Evolutionary conservation across 2,329 filamentous ascomycete genomes (phyloP).

Genomic region (Pezizomycotina sp.): DNA sequence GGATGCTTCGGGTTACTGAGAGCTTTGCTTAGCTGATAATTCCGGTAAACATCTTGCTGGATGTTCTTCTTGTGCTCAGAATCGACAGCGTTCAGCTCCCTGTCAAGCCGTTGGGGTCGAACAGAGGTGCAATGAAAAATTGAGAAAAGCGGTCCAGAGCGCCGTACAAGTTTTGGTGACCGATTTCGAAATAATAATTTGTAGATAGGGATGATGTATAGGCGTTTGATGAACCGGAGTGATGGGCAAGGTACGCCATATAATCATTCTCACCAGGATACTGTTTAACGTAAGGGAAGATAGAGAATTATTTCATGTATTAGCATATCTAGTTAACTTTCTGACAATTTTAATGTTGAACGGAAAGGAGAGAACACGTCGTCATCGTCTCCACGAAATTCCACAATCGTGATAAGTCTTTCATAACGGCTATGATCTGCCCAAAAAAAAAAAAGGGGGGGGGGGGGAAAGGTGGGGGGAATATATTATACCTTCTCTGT

Average conservation of each 20-base stretch:
- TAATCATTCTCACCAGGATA: slow-evolving; percentile 94
- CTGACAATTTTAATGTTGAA: slow-evolving; percentile 1
- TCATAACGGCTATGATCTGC: slow-evolving; percentile 2
- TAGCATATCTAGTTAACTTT: slow-evolving; percentile 1
- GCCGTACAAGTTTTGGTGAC: slow-evolving; percentile 63
- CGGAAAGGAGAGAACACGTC: slow-evolving; percentile 4
- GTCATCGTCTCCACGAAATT: background rate
- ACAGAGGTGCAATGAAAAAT: slow-evolving; percentile 80
- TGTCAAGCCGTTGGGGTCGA: slow-evolving; percentile 70
- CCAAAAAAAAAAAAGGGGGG: slow-evolving; percentile 1
- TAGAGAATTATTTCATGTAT: slow-evolving; percentile 1
- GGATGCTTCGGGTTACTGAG: slow-evolving; percentile 78
- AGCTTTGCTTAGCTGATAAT: slow-evolving; percentile 75
- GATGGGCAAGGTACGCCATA: slow-evolving; percentile 74
- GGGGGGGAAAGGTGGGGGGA: background rate
- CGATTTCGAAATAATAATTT: slow-evolving; percentile 95
- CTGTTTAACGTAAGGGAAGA: slow-evolving; percentile 32
- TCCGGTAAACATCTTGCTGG: slow-evolving; percentile 73
- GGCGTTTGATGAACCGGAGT: slow-evolving; percentile 86
- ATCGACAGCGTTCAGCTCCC: slow-evolving; percentile 76
- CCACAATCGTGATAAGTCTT: slow-evolving; percentile 1
- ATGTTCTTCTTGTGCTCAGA: slow-evolving; percentile 97
- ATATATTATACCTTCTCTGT: slow-evolving; percentile 58
- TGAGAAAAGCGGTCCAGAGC: slow-evolving; percentile 83
- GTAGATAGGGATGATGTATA: slow-evolving; percentile 88